These are phyloP conservation scores for Punctularia strigosozonata DNA, from an alignment of 768 basidiomycete species.

Conservation along the genomic window DNA sequence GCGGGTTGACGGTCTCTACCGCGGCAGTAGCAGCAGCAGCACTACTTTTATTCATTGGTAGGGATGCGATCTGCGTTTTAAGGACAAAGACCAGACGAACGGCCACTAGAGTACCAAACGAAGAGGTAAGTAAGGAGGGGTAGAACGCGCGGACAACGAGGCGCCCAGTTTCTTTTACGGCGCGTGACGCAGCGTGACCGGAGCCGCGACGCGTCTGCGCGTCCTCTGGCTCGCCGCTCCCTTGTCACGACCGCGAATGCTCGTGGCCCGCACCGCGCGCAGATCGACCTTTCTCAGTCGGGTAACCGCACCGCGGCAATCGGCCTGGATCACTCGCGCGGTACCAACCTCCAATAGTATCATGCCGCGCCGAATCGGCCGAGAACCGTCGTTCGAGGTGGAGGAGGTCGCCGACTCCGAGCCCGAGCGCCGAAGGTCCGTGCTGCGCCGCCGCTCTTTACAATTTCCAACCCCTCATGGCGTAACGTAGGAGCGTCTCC, in stretches of 20 bases:
- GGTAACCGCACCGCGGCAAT: no score
- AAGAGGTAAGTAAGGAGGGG: constrained; percentile 8
- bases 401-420: constrained; percentile 61
- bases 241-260: no score
- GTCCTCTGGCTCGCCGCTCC: no score
- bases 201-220: no score
- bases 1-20: constrained; percentile 37
- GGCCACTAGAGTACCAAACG: neutral
- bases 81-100: neutral
- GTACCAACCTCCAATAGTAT: neutral
- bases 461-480: no score
- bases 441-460: no score
- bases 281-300: constrained; percentile 2
- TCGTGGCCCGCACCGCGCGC: neutral
- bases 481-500: no score
- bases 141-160: constrained; percentile 8
- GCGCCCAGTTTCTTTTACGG: neutral
- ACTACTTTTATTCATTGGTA: neutral
- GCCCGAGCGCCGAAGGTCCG: no score
- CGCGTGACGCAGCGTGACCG: neutral
- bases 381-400: no score
- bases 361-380: neutral
- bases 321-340: no score
- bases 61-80: neutral
- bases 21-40: constrained; percentile 8